These are phyloP conservation scores for Oryza longistaminata DNA, from an alignment of 176 grass and related monocot genomes.

Conservation along the genomic window DNA sequence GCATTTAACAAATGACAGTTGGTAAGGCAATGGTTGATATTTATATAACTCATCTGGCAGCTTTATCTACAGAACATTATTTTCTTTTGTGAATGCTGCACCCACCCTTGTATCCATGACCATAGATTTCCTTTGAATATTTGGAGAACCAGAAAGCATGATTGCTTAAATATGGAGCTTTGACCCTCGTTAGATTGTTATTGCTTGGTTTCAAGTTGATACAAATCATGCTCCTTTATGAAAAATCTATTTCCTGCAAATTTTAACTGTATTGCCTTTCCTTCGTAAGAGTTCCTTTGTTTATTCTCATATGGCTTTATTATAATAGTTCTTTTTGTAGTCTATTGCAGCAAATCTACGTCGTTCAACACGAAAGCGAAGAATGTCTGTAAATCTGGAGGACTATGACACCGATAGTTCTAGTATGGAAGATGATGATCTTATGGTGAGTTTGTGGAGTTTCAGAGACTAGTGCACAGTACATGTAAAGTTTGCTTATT, in stretches of 20 bases:
- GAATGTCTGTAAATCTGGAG: conserved; percentile 84
- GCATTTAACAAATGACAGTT: not conserved
- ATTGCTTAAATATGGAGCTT: not conserved
- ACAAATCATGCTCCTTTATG: not conserved
- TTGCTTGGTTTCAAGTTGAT: not conserved
- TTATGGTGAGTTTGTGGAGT: conserved; percentile 75
- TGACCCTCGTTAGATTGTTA: not conserved
- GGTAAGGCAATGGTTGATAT: not conserved
- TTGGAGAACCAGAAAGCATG: not conserved
- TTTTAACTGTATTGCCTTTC: conserved; percentile 1
- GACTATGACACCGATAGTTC: conserved; percentile 89
- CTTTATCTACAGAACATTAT: conserved; percentile 2
- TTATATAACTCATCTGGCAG: not conserved
- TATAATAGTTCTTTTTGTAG: conserved; percentile 56
- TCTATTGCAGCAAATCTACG: conserved; percentile 81
- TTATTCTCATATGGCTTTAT: conserved; percentile 20
- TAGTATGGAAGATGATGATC: conserved; percentile 91
- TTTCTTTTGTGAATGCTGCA: conserved; percentile 16
- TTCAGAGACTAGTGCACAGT: conserved; percentile 13
- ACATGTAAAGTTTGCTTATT: not conserved
- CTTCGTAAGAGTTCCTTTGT: conserved; percentile 21
- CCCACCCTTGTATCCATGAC: not conserved
- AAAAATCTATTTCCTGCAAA: conserved; percentile 4
- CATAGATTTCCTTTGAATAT: not conserved
- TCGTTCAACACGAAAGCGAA: conserved; percentile 93